These are phyloP conservation scores for Andrographis paniculata DNA, from an alignment of 305 asterid species.

Conservation along the genomic window DNA sequence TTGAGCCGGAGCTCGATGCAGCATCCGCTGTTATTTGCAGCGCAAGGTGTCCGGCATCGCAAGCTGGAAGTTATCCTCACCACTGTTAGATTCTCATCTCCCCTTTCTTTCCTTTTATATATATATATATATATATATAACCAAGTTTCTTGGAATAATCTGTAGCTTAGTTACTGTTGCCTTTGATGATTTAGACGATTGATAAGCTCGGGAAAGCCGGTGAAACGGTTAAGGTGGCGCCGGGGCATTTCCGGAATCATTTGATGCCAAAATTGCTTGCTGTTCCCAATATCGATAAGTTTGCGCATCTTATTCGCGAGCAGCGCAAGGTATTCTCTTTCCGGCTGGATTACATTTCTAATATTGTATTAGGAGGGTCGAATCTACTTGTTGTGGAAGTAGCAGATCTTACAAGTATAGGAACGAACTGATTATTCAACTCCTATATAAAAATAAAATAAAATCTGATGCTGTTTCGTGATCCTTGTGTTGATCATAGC, in stretches of 20 bases:
- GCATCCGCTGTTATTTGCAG: constrained; percentile 66
- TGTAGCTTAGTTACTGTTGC: background rate
- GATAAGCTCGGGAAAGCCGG: constrained; percentile 87
- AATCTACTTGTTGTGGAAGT: background rate
- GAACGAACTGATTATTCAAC: too few relatives aligned
- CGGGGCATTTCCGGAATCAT: constrained; percentile 93
- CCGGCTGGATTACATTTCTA: constrained; percentile 2
- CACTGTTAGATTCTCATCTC: constrained; percentile 46
- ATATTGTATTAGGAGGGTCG: too few relatives aligned
- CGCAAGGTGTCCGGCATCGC: constrained; percentile 76
- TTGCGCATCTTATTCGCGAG: constrained; percentile 57
- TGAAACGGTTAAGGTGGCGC: constrained; percentile 86
- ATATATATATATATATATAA: too few relatives aligned
- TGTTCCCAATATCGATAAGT: constrained; percentile 80
- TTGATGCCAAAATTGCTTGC: constrained; percentile 93
- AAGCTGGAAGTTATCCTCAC: constrained; percentile 90
- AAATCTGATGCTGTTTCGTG: too few relatives aligned
- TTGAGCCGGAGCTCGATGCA: constrained; percentile 47
- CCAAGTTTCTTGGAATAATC: constrained; percentile 1
- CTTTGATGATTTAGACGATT: constrained; percentile 39
- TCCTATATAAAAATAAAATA: too few relatives aligned
- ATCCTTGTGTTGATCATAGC: too few relatives aligned
- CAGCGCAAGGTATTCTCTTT: constrained; percentile 64
- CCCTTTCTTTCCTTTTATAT: too few relatives aligned
- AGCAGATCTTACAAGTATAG: background rate